Percentiles rank a stretch among this genome's conserved stretches.
These are phyloP conservation scores for Silene vulgaris DNA, from an alignment of 179 eudicot species.

Conservation along the genomic window DNA sequence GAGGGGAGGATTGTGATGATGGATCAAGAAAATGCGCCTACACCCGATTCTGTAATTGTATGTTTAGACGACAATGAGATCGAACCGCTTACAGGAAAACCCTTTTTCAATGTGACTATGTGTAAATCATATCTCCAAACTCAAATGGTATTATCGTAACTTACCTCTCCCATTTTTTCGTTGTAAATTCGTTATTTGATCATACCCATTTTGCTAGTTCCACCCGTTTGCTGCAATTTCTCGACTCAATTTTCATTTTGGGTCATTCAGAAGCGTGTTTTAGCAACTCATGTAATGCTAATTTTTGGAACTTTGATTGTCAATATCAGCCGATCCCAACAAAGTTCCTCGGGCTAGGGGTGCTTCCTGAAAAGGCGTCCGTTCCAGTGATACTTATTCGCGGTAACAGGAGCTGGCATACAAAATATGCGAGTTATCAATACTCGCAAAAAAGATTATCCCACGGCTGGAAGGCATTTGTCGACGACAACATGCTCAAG, in stretches of 20 bases:
- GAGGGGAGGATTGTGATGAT: not conserved
- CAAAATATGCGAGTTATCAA: constrained; percentile 16
- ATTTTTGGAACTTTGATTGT: not conserved
- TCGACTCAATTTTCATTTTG: too few relatives aligned
- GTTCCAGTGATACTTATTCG: constrained; percentile 24
- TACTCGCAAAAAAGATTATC: constrained; percentile 12
- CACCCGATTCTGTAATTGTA: not conserved
- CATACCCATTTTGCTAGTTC: too few relatives aligned
- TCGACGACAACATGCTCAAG: constrained; percentile 30
- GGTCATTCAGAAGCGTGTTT: too few relatives aligned
- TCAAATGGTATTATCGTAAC: constrained; percentile 25
- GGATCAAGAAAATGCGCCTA: not conserved
- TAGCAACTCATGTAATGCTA: not conserved
- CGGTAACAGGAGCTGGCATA: constrained; percentile 35
- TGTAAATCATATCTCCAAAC: not conserved
- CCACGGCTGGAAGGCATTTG: constrained; percentile 32
- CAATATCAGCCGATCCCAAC: constrained; percentile 24
- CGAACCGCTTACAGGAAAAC: constrained; percentile 10
- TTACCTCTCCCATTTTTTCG: not conserved
- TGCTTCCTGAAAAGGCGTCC: constrained; percentile 13
- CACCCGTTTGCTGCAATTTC: too few relatives aligned
- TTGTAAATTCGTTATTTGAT: too few relatives aligned
- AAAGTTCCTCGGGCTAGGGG: constrained; percentile 2
- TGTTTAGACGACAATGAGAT: not conserved
- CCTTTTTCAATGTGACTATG: not conserved